Percentiles rank a stretch among this genome's conserved stretches.
phyloP scores from a whole-genome alignment of 148 eudicot genomes.

The Limonium bicolor region DNA sequence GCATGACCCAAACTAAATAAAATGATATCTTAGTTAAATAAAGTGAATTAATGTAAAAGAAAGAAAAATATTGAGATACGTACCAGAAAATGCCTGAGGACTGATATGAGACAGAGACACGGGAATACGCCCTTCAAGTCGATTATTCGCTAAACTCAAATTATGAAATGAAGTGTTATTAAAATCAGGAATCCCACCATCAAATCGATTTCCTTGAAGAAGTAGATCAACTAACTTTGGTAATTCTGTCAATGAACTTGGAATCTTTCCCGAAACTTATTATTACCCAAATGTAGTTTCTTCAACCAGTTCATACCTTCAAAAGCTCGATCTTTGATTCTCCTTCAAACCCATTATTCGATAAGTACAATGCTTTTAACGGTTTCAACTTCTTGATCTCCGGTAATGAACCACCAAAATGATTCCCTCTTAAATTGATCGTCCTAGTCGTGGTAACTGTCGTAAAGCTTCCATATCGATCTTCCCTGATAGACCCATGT shows the following conservation, averaged over 20 bases:
- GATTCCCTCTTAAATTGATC: slow-evolving; percentile 27
- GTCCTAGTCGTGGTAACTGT: slow-evolving; percentile 10
- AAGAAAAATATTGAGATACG: not conserved
- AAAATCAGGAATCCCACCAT: slow-evolving; percentile 2
- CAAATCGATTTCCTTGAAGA: slow-evolving; percentile 26
- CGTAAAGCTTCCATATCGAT: slow-evolving; percentile 13
- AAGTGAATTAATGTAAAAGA: not conserved
- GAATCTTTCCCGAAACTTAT: slow-evolving; percentile 23
- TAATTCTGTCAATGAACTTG: slow-evolving; percentile 19
- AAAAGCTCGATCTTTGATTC: slow-evolving; percentile 16
- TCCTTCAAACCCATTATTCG: slow-evolving; percentile 30
- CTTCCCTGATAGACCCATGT: slow-evolving; percentile 21
- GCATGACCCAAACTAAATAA: not conserved
- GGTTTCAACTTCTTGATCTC: slow-evolving; percentile 6
- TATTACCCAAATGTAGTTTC: slow-evolving; percentile 24
- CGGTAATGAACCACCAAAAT: slow-evolving; percentile 23
- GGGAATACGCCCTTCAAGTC: slow-evolving; percentile 63
- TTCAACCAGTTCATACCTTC: slow-evolving; percentile 20
- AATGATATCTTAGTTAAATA: not conserved
- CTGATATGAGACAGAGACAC: slow-evolving; percentile 12
- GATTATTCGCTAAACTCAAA: slow-evolving; percentile 49
- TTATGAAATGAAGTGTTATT: not conserved
- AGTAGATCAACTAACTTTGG: slow-evolving; percentile 22
- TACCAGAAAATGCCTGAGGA: slow-evolving; percentile 27
- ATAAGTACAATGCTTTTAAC: slow-evolving; percentile 20